Evolutionary conservation across 495 filamentous ascomycete species (phyloP).

Genomic region (Extremus antarcticus): DNA sequence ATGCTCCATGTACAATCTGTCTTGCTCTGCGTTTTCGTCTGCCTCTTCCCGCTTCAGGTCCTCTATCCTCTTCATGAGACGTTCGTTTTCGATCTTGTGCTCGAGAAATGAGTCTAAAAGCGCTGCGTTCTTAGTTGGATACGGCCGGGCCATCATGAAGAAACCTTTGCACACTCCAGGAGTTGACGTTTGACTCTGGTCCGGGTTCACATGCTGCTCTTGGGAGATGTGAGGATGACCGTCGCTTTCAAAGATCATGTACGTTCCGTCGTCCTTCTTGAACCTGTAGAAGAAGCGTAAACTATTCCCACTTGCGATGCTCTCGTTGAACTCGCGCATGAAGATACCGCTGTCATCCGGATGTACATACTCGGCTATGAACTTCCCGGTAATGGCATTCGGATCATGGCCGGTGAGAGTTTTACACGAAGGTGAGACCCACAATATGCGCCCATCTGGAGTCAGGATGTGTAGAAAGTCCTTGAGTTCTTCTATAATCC

Average conservation of each 20-base stretch:
- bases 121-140: conserved; percentile 75
- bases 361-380: conserved; percentile 73
- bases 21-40: conserved; percentile 53
- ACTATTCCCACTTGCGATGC: conserved; percentile 67
- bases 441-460: conserved; percentile 69
- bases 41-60: conserved; percentile 79
- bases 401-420: conserved; percentile 65
- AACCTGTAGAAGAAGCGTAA: conserved; percentile 87
- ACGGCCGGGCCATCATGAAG: conserved; percentile 88
- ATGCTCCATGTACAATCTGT: conserved; percentile 28
- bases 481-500: conserved; percentile 78
- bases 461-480: conserved; percentile 84
- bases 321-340: conserved; percentile 80
- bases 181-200: conserved; percentile 27
- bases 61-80: conserved; percentile 68
- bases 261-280: conserved; percentile 60
- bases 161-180: conserved; percentile 72
- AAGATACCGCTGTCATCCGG: conserved; percentile 80
- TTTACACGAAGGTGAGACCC: conserved; percentile 70
- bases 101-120: conserved; percentile 90
- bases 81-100: conserved; percentile 95
- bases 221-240: conserved; percentile 82
- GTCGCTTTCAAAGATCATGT: conserved; percentile 74
- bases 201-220: conserved; percentile 43
- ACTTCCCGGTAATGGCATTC: conserved; percentile 59